Conservation (phyloP, 2,329 filamentous ascomycete species). For the Pestalotiopsis sp. region DNA sequence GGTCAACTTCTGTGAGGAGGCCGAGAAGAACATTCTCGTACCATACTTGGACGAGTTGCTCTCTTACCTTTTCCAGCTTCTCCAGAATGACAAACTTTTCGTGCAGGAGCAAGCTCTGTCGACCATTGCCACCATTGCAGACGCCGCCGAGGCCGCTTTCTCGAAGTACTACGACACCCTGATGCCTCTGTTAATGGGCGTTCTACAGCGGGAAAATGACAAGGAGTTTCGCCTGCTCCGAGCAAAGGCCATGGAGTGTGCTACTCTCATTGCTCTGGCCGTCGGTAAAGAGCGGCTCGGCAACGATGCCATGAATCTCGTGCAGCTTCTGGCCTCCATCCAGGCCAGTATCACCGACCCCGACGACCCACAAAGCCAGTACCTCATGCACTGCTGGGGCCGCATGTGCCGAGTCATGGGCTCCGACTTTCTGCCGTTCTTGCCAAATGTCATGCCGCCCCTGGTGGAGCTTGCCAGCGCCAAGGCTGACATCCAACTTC, state of each 20-base stretch:
- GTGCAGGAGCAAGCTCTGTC: constrained; percentile 97
- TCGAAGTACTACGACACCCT: constrained; percentile 93
- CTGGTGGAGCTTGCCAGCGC: constrained; percentile 88
- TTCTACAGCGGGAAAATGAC: constrained; percentile 85
- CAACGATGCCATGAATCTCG: constrained; percentile 81
- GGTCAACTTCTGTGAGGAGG: constrained; percentile 99
- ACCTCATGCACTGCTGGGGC: constrained; percentile 98
- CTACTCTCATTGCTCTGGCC: constrained; percentile 91
- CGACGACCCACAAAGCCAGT: constrained; percentile 95
- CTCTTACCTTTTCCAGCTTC: constrained; percentile 80
- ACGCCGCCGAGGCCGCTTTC: constrained; percentile 94
- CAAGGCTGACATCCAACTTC: constrained; percentile 94
- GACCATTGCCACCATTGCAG: constrained; percentile 98
- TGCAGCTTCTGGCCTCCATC: constrained; percentile 84
- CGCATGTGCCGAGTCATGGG: constrained; percentile 96
- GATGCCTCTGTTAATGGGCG: constrained; percentile 92
- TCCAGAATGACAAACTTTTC: constrained; percentile 91
- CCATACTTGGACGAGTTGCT: constrained; percentile 91
- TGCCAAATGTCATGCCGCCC: constrained; percentile 92
- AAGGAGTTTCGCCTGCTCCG: constrained; percentile 91
- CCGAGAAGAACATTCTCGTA: constrained; percentile 87
- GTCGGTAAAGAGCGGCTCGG: constrained; percentile 94
- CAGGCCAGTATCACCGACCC: constrained; percentile 85
- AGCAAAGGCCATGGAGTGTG: constrained; percentile 99
- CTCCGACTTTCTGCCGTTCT: constrained; percentile 87